Conservation (phyloP, 108 stramenopile species). For the Fragilariopsis cylindrus region DNA sequence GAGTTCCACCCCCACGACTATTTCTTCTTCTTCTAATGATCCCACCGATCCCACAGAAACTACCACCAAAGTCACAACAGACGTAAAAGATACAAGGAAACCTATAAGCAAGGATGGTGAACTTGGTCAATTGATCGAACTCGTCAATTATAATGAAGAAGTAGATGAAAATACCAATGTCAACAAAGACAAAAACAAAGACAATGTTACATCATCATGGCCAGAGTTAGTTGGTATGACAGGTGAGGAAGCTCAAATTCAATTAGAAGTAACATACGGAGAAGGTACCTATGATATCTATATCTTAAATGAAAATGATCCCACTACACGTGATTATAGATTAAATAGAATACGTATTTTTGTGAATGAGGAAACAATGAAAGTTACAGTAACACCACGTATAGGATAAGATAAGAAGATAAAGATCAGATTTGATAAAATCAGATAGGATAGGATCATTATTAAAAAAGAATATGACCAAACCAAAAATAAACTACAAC, state of each 20-base stretch:
- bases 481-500: no score
- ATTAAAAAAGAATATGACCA: no score
- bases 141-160: constrained; percentile 6
- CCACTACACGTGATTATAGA: constrained; percentile 2
- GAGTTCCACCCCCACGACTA: no score
- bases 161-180: constrained; percentile 21
- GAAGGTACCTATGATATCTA: not conserved
- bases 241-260: not conserved
- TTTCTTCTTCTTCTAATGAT: no score
- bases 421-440: no score
- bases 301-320: not conserved
- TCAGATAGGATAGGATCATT: no score
- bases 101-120: no score
- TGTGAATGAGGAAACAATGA: not conserved
- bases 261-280: not conserved
- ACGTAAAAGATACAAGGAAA: no score
- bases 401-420: not conserved
- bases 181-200: constrained; percentile 16
- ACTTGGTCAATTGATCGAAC: no score
- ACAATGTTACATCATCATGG: constrained; percentile 14
- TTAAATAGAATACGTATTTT: constrained; percentile 6
- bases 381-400: not conserved
- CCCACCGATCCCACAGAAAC: no score
- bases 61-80: no score
- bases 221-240: not conserved